Conservation (phyloP, 495 filamentous ascomycete genomes). For the Acidiella bohemica region DNA sequence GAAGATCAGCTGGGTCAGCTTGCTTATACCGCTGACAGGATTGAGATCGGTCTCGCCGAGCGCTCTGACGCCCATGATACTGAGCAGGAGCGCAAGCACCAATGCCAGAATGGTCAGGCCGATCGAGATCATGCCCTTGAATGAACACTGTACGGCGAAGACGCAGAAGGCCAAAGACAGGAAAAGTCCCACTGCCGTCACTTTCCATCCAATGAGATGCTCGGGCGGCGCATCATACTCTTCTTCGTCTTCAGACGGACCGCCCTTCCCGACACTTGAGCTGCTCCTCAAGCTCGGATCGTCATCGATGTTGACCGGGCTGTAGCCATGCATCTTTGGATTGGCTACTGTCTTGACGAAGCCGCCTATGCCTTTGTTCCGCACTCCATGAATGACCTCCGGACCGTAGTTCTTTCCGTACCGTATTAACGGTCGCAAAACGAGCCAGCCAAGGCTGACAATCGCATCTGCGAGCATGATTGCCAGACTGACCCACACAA, state of each 20-base stretch:
- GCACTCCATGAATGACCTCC: conserved; percentile 14
- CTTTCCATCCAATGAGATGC: conserved; percentile 61
- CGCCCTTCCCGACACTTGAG: neutral
- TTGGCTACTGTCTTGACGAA: conserved; percentile 16
- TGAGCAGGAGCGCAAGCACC: conserved; percentile 72
- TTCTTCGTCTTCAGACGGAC: conserved; percentile 14
- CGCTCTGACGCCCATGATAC: conserved; percentile 90
- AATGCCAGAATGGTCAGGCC: conserved; percentile 71
- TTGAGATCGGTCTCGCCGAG: conserved; percentile 95
- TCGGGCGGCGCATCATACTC: conserved; percentile 60
- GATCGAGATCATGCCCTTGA: conserved; percentile 49
- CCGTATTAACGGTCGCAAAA: conserved; percentile 45
- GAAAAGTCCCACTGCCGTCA: conserved; percentile 59
- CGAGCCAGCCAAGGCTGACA: conserved; percentile 71
- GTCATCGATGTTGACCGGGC: conserved; percentile 16
- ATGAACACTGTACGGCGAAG: conserved; percentile 62
- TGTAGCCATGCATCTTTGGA: conserved; percentile 21
- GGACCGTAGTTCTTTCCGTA: conserved; percentile 29
- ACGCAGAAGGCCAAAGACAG: conserved; percentile 70
- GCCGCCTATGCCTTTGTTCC: conserved; percentile 23
- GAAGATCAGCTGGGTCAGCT: conserved; percentile 91
- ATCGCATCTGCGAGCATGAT: conserved; percentile 95
- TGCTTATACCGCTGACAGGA: conserved; percentile 90
- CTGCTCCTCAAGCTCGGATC: neutral
- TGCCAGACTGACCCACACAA: conserved; percentile 86